Percentiles rank a stretch among this genome's conserved stretches.
phyloP scores from a whole-genome alignment of 139 green algal genomes.

The Desmodesmus armatus region DNA sequence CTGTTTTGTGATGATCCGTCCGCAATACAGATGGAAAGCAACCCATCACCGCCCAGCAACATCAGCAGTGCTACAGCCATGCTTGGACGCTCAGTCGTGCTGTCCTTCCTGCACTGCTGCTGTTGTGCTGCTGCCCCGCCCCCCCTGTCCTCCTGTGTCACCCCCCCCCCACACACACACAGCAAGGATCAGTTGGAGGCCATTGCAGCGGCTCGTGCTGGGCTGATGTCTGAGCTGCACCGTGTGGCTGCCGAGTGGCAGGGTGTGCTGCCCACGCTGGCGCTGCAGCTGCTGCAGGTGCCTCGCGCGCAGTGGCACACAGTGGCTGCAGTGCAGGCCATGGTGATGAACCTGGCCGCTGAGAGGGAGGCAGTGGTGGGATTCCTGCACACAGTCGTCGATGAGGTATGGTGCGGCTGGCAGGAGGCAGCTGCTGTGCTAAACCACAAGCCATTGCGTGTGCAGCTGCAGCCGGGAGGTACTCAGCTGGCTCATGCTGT shows the following conservation, averaged over 20 bases:
- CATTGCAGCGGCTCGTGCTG: neutral
- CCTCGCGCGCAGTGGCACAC: slow-evolving; percentile 38
- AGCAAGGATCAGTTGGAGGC: neutral
- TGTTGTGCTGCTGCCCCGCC: no score
- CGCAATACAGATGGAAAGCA: no score
- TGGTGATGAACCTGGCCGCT: slow-evolving; percentile 36
- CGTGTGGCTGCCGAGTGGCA: slow-evolving; percentile 41
- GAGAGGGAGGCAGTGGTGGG: slow-evolving; percentile 45
- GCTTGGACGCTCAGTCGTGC: no score
- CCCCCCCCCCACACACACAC: no score
- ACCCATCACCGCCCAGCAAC: no score
- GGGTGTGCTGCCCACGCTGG: slow-evolving; percentile 43
- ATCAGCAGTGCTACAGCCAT: no score
- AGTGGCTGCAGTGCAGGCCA: slow-evolving; percentile 4
- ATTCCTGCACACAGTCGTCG: slow-evolving; percentile 36
- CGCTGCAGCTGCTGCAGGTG: slow-evolving; percentile 49
- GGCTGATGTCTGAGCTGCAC: slow-evolving; percentile 19
- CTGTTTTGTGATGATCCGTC: no score
- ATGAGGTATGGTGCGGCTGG: slow-evolving; percentile 39
- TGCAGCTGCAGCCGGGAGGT: no score
- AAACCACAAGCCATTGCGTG: no score
- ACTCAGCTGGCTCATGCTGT: no score
- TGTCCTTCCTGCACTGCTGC: neutral
- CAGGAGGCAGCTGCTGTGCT: neutral
- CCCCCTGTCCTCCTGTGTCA: no score